Conservation (phyloP, 2,329 filamentous ascomycete species). For the Chaetomium sp. region DNA sequence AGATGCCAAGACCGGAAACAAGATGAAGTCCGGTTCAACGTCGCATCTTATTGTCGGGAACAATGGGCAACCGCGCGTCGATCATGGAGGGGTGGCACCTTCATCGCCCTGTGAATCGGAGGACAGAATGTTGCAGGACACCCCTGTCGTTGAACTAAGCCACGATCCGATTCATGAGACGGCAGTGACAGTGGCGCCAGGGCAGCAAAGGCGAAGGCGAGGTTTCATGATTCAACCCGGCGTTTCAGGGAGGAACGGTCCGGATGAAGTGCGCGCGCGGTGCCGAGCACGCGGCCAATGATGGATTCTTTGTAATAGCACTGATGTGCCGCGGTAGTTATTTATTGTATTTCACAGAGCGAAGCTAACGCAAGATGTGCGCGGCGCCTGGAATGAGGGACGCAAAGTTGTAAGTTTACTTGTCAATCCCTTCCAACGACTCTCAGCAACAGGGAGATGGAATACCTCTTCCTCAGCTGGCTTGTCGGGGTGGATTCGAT, state of each 20-base stretch:
- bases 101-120: background rate
- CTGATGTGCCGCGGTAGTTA: too few species aligned
- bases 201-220: slow-evolving; percentile 14
- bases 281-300: background rate
- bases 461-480: too few species aligned
- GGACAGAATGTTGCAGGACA: slow-evolving; percentile 4
- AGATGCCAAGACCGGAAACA: slow-evolving; percentile 27
- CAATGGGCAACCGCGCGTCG: slow-evolving; percentile 2
- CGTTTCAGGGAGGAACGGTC: slow-evolving; percentile 30
- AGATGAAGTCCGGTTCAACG: slow-evolving; percentile 2
- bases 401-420: background rate
- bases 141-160: slow-evolving; percentile 12
- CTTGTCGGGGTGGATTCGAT: background rate
- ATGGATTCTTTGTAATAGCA: too few species aligned
- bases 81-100: slow-evolving; percentile 18
- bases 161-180: slow-evolving; percentile 12
- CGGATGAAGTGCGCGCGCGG: slow-evolving; percentile 4
- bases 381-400: background rate
- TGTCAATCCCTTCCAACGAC: background rate
- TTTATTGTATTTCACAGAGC: background rate
- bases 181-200: slow-evolving; percentile 24
- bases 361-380: background rate
- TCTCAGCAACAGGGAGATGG: background rate
- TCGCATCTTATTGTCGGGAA: slow-evolving; percentile 2
- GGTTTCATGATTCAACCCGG: slow-evolving; percentile 29